Evolutionary conservation across 345 rosid genomes (phyloP).

Genomic region (Heritiera fomes): DNA sequence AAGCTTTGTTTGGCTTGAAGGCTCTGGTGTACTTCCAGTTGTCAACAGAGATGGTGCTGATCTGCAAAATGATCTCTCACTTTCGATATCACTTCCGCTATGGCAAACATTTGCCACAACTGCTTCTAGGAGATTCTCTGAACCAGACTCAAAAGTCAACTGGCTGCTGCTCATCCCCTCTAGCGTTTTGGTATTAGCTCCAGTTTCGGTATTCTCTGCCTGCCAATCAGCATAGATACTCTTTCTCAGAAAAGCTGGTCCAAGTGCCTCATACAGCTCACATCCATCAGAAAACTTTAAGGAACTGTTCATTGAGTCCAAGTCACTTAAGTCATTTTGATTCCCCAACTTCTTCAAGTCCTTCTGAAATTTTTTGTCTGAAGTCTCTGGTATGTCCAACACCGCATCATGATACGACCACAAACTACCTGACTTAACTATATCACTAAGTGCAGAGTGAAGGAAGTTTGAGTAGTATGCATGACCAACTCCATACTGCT

Average conservation of each 20-base stretch:
- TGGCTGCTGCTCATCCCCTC: conserved; percentile 61
- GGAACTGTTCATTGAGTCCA: conserved; percentile 36
- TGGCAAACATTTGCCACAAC: conserved; percentile 72
- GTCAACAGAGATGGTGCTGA: conserved; percentile 55
- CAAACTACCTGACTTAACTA: conserved; percentile 31
- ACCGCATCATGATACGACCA: conserved; percentile 35
- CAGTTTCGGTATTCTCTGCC: conserved; percentile 50
- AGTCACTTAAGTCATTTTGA: conserved; percentile 39
- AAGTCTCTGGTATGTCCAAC: conserved; percentile 38
- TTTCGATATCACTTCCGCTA: conserved; percentile 45
- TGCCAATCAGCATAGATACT: conserved; percentile 38
- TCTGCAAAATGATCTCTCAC: conserved; percentile 53
- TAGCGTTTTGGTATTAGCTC: conserved; percentile 38
- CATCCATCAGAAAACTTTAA: conserved; percentile 63
- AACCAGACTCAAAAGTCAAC: conserved; percentile 51
- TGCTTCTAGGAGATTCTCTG: conserved; percentile 90
- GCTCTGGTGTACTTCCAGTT: conserved; percentile 49
- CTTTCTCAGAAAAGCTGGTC: conserved; percentile 60
- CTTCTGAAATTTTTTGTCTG: conserved; percentile 36
- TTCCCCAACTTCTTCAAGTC: conserved; percentile 35
- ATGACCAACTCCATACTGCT: conserved; percentile 35
- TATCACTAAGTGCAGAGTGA: conserved; percentile 36
- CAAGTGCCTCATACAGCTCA: conserved; percentile 85
- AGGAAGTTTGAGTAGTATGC: conserved; percentile 33
- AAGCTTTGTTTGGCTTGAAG: conserved; percentile 46